Evolutionary conservation across 2,329 filamentous ascomycete genomes (phyloP), one percentile per base, ranked within the genome.

Genomic region (Fusarium torulosum): DNA sequence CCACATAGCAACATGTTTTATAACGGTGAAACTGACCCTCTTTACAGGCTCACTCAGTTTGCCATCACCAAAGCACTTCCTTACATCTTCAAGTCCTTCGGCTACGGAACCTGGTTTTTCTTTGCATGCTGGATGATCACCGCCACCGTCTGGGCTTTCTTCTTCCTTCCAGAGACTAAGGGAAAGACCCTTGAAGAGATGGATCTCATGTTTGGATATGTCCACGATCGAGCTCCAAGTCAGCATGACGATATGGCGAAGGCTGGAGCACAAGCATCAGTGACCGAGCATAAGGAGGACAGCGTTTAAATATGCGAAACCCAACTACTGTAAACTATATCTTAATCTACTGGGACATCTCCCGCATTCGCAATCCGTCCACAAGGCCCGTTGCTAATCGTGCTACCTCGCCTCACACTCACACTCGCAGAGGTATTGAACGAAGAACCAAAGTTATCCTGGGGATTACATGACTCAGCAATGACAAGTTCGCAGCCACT

Each of bases 71-170:
- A 82, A 57, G 75, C 80, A 0, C 72, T 82, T 3, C 81, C 81
- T 0, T 83, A 82, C 59, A 83, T 84, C 43, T 79, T 83, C 63
- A 77, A 72, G 41, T 77, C 76, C 1, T 75, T 83, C 11, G 76
- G 77, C 21, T 86, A 82, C 68, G 85, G 85, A 7, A 84, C 83
- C 3, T 87, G 84, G 78, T 86, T 86, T 75, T 86, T 87, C 76
- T 88, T 88, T 64, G 85, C 83, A 1, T 79, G 79, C 4, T 80
- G 83, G 70, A 85, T 86, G 78, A 74, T 86, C 8, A 70, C 79
- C 13, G 82, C 83, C 7, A 77, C 80, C 11, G 57, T 83, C 25
- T 86, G 82, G 76, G 80, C 83, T 4, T 86, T 79, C 64, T 83
- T 85, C 74, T 80, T 85, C 53, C 73, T 86, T 4, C 85, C 85